Evolutionary conservation across 1,139 yeast genomes (phyloP).

Genomic region (Candida anutae): DNA sequence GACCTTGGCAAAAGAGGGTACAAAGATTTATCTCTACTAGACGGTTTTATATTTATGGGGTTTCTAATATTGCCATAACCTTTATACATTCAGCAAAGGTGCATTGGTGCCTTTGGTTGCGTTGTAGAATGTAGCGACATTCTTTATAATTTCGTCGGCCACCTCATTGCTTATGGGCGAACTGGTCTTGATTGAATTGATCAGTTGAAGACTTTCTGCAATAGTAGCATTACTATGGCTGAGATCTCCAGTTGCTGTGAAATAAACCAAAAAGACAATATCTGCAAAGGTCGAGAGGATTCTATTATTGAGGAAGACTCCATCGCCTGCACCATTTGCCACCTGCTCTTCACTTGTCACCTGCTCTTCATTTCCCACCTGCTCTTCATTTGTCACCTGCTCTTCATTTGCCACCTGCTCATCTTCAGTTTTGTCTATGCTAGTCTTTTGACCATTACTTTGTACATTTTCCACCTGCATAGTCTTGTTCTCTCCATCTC

Average conservation of each 20-base stretch:
- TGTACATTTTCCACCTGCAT: neutral
- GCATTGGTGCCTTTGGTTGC: slow-evolving; percentile 24
- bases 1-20: slow-evolving; percentile 31
- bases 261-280: too few species aligned
- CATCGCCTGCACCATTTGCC: neutral
- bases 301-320: neutral
- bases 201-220: too few species aligned
- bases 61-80: neutral
- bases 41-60: neutral
- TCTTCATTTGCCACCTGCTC: too few species aligned
- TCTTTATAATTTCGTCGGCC: slow-evolving; percentile 1
- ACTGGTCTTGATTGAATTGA: too few species aligned
- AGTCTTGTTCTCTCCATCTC: slow-evolving; percentile 1
- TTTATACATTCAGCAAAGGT: slow-evolving; percentile 22
- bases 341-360: slow-evolving; percentile 1
- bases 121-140: slow-evolving; percentile 23
- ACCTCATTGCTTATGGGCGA: neutral
- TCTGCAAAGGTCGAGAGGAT: too few species aligned
- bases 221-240: too few species aligned
- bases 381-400: neutral
- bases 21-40: slow-evolving; percentile 44
- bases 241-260: too few species aligned
- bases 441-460: neutral
- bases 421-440: neutral
- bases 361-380: slow-evolving; percentile 1